phyloP scores from a whole-genome alignment of 768 basidiomycete species.

The Lactifluus subvellereus region DNA sequence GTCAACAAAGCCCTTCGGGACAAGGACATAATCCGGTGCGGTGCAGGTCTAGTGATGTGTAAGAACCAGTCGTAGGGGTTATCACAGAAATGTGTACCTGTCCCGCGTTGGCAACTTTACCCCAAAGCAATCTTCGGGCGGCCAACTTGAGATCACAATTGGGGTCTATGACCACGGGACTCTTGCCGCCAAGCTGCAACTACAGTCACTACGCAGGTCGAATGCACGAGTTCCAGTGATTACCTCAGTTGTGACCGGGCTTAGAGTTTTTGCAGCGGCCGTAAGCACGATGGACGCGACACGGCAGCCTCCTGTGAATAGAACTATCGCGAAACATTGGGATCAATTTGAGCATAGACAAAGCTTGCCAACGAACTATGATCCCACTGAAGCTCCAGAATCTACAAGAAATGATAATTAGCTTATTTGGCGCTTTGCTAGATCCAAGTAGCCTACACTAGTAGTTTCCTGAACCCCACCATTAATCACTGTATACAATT shows the following conservation, averaged over 20 bases:
- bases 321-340: slow-evolving; percentile 34
- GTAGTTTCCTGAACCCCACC: slow-evolving; percentile 33
- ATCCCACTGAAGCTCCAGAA: slow-evolving; percentile 69
- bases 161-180: slow-evolving; percentile 69
- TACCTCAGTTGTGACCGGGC: slow-evolving; percentile 59
- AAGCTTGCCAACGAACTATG: slow-evolving; percentile 41
- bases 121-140: slow-evolving; percentile 74
- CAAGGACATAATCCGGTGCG: slow-evolving; percentile 52
- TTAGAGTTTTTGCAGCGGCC: slow-evolving; percentile 73
- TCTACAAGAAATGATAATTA: slow-evolving; percentile 31
- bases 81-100: slow-evolving; percentile 28
- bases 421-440: neutral
- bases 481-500: slow-evolving; percentile 32
- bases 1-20: slow-evolving; percentile 39
- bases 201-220: neutral
- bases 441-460: slow-evolving; percentile 21
- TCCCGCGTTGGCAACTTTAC: slow-evolving; percentile 70
- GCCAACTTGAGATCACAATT: slow-evolving; percentile 57
- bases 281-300: slow-evolving; percentile 62
- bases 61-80: neutral
- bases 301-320: slow-evolving; percentile 55
- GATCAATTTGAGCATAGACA: slow-evolving; percentile 13
- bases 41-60: slow-evolving; percentile 51
- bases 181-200: slow-evolving; percentile 61
- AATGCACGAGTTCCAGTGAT: neutral